Evolutionary conservation across 2,329 filamentous ascomycete species (phyloP).

Genomic region (Phoma sp.): DNA sequence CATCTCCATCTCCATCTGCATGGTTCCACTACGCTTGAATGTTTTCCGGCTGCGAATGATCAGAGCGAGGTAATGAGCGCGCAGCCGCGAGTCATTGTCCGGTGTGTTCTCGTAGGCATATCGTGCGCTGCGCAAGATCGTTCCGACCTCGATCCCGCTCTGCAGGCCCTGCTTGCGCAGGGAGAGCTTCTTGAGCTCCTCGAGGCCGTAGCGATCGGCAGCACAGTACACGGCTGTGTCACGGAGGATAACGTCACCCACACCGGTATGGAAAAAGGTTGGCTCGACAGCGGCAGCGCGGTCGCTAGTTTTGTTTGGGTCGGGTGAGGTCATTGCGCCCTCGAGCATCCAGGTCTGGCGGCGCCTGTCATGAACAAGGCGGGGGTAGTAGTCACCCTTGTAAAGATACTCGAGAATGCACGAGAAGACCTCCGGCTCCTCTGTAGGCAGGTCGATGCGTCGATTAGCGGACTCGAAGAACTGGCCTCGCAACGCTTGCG

Average conservation of each 20-base stretch:
- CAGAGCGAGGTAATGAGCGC: constrained; percentile 95
- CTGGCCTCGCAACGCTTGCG: constrained; percentile 72
- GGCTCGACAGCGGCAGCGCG: constrained; percentile 68
- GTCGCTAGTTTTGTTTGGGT: constrained; percentile 62
- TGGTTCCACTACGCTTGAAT: constrained; percentile 97
- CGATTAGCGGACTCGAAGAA: constrained; percentile 74
- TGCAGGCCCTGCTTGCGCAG: constrained; percentile 95
- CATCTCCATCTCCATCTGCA: constrained; percentile 98
- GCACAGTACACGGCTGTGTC: constrained; percentile 96
- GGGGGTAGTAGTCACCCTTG: constrained; percentile 95
- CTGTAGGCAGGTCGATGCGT: constrained; percentile 78
- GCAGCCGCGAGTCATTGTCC: constrained; percentile 88
- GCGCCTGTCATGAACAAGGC: constrained; percentile 85
- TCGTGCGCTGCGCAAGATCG: constrained; percentile 89
- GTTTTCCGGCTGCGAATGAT: constrained; percentile 97
- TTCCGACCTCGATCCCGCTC: constrained; percentile 88
- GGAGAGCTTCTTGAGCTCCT: constrained; percentile 89
- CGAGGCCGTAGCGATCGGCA: constrained; percentile 87
- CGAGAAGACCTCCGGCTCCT: constrained; percentile 91
- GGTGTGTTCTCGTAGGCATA: constrained; percentile 97
- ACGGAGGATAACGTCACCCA: constrained; percentile 79
- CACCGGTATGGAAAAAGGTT: constrained; percentile 78
- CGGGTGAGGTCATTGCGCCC: constrained; percentile 67
- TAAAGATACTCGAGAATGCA: constrained; percentile 95
- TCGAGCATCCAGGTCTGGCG: constrained; percentile 90